These are phyloP conservation scores for Hortaea sp. DNA, from an alignment of 2,329 filamentous ascomycete genomes.

Conservation along the genomic window DNA sequence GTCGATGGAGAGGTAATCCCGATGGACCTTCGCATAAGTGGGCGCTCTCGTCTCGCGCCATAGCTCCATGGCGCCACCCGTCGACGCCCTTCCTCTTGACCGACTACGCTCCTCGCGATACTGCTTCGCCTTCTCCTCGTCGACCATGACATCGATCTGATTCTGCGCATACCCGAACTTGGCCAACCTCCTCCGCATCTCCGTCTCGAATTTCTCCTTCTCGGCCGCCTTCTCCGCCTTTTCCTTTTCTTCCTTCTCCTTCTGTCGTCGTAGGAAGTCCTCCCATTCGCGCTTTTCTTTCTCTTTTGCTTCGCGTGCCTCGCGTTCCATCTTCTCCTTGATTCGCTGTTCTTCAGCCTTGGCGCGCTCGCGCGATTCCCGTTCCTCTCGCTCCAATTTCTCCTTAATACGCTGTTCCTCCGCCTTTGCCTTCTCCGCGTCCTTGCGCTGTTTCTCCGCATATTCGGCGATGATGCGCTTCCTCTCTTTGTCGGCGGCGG, in stretches of 20 bases:
- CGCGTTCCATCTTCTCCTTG: constrained; percentile 22
- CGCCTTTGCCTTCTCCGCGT: constrained; percentile 27
- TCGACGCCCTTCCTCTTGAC: background rate
- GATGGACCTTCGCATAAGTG: constrained; percentile 38
- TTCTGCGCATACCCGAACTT: constrained; percentile 37
- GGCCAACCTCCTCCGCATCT: constrained; percentile 35
- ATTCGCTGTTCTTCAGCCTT: constrained; percentile 28
- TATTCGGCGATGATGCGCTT: constrained; percentile 19
- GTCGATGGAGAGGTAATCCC: constrained; percentile 35
- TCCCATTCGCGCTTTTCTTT: constrained; percentile 33
- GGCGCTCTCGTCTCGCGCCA: constrained; percentile 14
- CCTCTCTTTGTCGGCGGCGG: constrained; percentile 19
- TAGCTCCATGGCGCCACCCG: constrained; percentile 2
- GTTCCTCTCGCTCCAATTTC: constrained; percentile 27
- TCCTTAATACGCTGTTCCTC: constrained; percentile 32
- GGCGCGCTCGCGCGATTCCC: constrained; percentile 29
- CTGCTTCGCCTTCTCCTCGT: constrained; percentile 36
- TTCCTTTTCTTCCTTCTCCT: constrained; percentile 31
- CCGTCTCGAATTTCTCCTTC: constrained; percentile 28
- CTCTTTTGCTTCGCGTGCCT: constrained; percentile 30
- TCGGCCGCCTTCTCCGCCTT: constrained; percentile 20
- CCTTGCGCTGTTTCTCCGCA: constrained; percentile 22
- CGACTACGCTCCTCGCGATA: constrained; percentile 13
- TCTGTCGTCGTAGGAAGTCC: constrained; percentile 29
- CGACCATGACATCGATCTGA: constrained; percentile 39